Base-by-base conservation (phyloP, 2,329 filamentous ascomycete species). In the Xylogone sp. region DNA sequence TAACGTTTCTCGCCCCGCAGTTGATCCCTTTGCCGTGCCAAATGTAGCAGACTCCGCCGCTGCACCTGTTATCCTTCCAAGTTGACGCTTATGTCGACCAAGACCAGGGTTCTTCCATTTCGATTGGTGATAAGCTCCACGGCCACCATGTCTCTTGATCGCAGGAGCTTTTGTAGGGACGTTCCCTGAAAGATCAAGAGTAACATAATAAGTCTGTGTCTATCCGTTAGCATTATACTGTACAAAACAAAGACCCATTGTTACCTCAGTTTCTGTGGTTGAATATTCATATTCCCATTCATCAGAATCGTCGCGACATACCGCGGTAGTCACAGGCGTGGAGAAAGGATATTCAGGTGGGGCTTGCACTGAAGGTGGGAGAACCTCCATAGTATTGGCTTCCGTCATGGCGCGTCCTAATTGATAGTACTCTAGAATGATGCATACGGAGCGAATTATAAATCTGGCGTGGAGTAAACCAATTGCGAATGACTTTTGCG, bases 201-300 rank as follows among this genome's bases (percentile, higher is more conserved):
- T 83, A 7, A 86, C 65, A 57, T 86, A 85, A 63, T 82, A 86
- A 1, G 78, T 84, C 82, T 86, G 55, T 24, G 18, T 21, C 42
- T 27, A 3, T 20, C 2, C 34, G 9, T n/a, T n/a, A 20, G 21
- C 2, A 19, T 42, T 39, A 18, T 16, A 34, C n/a, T 13, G 24
- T 24, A 27, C 12, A 29, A 16, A 27, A 10, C 18, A 31, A 7
- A 5, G 49, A 3, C 12, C 31, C 21, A 4, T 42, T 60, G n/a
- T 18, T 53, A 81, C 82, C 72, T 86, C 83, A 13, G 75, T 83
- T 60, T 86, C 82, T 0, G 80, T 83, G 2, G 71, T 68, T 0
- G 83, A 86, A 61, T 86, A 86, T 58, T 86, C 83, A 57, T 85
- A 86, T 61, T 86, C 83, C 81, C 81, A 86, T 47, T 84, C 81